Evolutionary conservation across 2,329 filamentous ascomycete genomes (phyloP).

Genomic region (Diaporthe longicolla): DNA sequence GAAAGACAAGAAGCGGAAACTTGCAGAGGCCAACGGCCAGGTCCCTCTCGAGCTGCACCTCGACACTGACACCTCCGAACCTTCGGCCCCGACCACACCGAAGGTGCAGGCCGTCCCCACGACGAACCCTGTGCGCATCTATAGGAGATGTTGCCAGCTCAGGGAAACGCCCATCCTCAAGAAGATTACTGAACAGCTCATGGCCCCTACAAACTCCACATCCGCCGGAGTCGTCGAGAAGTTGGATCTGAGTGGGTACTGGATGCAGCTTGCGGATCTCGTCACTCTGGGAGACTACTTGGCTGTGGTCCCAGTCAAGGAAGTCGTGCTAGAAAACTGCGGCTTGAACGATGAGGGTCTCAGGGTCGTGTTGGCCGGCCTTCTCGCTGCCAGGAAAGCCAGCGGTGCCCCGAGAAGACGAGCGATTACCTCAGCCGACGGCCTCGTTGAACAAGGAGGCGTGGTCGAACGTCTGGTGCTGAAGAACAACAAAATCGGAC

Average conservation of each 20-base stretch:
- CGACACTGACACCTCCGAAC: constrained; percentile 73
- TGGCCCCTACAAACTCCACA: constrained; percentile 75
- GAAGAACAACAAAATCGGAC: constrained; percentile 92
- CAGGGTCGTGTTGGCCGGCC: constrained; percentile 86
- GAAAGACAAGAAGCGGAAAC: constrained; percentile 87
- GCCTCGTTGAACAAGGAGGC: constrained; percentile 69
- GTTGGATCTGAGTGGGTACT: constrained; percentile 87
- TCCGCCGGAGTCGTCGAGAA: constrained; percentile 82
- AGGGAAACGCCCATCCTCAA: constrained; percentile 93
- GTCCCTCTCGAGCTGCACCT: constrained; percentile 87
- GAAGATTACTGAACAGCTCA: constrained; percentile 90
- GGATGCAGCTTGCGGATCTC: constrained; percentile 86
- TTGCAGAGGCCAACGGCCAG: constrained; percentile 89
- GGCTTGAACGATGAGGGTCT: constrained; percentile 89
- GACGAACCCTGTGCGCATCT: constrained; percentile 92
- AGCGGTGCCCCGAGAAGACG: constrained; percentile 62
- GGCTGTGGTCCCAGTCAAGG: constrained; percentile 90
- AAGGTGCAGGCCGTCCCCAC: constrained; percentile 79
- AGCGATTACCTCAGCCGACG: constrained; percentile 54
- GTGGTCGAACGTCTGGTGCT: constrained; percentile 89
- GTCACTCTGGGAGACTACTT: constrained; percentile 93
- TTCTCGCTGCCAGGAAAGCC: constrained; percentile 83
- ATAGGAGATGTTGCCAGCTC: constrained; percentile 93
- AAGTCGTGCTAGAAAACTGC: constrained; percentile 88
- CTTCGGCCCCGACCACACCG: constrained; percentile 51